Percentiles rank a stretch among this genome's conserved stretches.
phyloP scores from a whole-genome alignment of 2,329 filamentous ascomycete genomes.

The Penicillium aurantiogriseum region DNA sequence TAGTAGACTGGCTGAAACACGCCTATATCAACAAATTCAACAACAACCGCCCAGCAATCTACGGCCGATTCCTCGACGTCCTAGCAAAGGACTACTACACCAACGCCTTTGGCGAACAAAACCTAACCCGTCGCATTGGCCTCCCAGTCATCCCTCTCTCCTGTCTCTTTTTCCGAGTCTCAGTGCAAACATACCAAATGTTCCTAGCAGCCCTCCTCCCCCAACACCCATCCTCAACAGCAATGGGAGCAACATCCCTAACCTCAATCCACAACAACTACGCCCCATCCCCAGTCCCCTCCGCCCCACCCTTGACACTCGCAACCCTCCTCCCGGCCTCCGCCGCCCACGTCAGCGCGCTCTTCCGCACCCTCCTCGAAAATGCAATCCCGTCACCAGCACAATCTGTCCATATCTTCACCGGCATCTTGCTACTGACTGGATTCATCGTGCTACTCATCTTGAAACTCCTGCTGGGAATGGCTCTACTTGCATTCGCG shows the following conservation, averaged over 20 bases:
- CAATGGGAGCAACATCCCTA: slow-evolving; percentile 38
- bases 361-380: slow-evolving; percentile 42
- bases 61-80: slow-evolving; percentile 86
- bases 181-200: slow-evolving; percentile 97
- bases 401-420: slow-evolving; percentile 50
- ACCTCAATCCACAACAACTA: slow-evolving; percentile 47
- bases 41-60: slow-evolving; percentile 88
- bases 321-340: slow-evolving; percentile 57
- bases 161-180: slow-evolving; percentile 90
- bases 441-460: slow-evolving; percentile 82
- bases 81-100: slow-evolving; percentile 98
- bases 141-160: slow-evolving; percentile 89
- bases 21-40: slow-evolving; percentile 99
- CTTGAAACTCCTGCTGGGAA: slow-evolving; percentile 81
- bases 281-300: slow-evolving; percentile 65
- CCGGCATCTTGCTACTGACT: slow-evolving; percentile 80
- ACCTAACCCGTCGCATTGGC: slow-evolving; percentile 83
- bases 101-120: slow-evolving; percentile 87
- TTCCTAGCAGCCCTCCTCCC: slow-evolving; percentile 86
- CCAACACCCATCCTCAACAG: slow-evolving; percentile 57
- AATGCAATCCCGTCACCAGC: slow-evolving; percentile 45
- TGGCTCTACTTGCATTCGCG: slow-evolving; percentile 77
- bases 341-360: slow-evolving; percentile 43
- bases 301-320: slow-evolving; percentile 59
- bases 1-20: slow-evolving; percentile 96